A percentile compares a stretch with the other conserved stretches of the same genome.
These are phyloP conservation scores for Aspergillus brasiliensis DNA, from an alignment of 2,329 filamentous ascomycete species.

Conservation along the genomic window DNA sequence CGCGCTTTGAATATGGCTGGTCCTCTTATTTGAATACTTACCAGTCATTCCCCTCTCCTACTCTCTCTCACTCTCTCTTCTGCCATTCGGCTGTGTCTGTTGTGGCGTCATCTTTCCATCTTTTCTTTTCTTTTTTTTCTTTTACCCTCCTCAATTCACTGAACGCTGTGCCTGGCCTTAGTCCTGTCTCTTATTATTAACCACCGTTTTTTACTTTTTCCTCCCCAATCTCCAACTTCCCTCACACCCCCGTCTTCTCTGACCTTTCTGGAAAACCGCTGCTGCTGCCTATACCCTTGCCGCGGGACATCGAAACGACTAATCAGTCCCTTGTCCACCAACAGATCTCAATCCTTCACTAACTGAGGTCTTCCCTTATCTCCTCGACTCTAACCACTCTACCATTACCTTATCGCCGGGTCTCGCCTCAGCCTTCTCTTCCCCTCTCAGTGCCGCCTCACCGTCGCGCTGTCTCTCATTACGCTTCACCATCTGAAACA, in stretches of 20 bases:
- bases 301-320: slow-evolving; percentile 12
- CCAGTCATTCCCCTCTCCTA: background rate
- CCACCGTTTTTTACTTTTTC: background rate
- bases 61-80: background rate
- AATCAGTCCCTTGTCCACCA: slow-evolving; percentile 15
- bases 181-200: background rate
- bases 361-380: background rate
- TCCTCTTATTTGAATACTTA: slow-evolving; percentile 7
- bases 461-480: slow-evolving; percentile 10
- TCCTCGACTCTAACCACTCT: background rate
- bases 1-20: background rate
- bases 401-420: background rate
- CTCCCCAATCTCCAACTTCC: background rate
- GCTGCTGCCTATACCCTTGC: slow-evolving; percentile 3
- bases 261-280: slow-evolving; percentile 4
- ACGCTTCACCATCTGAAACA: slow-evolving; percentile 8
- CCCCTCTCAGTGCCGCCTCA: slow-evolving; percentile 6
- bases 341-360: slow-evolving; percentile 14
- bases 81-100: background rate
- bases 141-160: background rate
- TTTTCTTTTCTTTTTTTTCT: slow-evolving; percentile 5
- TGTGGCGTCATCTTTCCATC: slow-evolving; percentile 7
- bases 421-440: background rate
- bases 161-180: background rate
- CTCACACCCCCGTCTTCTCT: background rate